phyloP scores from a whole-genome alignment of 352 stramenopile genomes.

The Thalassiosira livingstoniorum region DNA sequence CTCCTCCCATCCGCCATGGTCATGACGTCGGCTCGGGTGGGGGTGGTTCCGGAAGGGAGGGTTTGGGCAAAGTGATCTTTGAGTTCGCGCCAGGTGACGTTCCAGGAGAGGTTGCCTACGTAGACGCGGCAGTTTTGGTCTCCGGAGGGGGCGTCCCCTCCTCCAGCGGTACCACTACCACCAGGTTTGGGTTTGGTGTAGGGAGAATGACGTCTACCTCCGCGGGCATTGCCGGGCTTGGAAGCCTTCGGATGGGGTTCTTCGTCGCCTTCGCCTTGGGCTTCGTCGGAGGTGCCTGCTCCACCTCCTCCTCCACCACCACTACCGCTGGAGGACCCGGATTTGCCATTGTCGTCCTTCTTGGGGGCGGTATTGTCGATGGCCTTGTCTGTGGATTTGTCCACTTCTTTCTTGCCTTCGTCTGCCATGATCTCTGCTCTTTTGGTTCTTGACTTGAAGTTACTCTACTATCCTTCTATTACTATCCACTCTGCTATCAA shows the following conservation, averaged over 20 bases:
- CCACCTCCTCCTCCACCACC: too few relatives aligned
- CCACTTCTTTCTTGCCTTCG: constrained; percentile 4
- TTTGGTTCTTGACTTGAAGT: too few relatives aligned
- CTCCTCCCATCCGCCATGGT: constrained; percentile 72
- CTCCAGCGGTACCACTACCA: neutral
- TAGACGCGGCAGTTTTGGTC: constrained; percentile 68
- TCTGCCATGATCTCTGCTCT: constrained; percentile 13
- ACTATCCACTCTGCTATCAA: neutral
- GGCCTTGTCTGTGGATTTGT: neutral
- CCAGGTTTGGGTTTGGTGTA: constrained; percentile 18
- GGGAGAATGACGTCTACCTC: constrained; percentile 12
- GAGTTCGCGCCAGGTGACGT: constrained; percentile 93
- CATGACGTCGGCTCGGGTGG: constrained; percentile 79
- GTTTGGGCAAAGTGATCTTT: too few relatives aligned
- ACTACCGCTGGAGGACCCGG: neutral
- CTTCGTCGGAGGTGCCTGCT: constrained; percentile 3
- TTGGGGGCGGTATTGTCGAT: neutral
- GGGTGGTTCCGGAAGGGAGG: constrained; percentile 90
- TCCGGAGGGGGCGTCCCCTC: neutral
- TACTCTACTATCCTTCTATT: neutral
- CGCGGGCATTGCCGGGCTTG: neutral
- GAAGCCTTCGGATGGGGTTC: constrained; percentile 44
- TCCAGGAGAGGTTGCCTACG: constrained; percentile 91
- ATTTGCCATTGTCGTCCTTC: neutral
- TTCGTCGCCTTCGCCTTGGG: constrained; percentile 30